These are phyloP conservation scores for Apiospora pterosperma DNA, from an alignment of 2,329 filamentous ascomycete genomes.

Conservation along the genomic window DNA sequence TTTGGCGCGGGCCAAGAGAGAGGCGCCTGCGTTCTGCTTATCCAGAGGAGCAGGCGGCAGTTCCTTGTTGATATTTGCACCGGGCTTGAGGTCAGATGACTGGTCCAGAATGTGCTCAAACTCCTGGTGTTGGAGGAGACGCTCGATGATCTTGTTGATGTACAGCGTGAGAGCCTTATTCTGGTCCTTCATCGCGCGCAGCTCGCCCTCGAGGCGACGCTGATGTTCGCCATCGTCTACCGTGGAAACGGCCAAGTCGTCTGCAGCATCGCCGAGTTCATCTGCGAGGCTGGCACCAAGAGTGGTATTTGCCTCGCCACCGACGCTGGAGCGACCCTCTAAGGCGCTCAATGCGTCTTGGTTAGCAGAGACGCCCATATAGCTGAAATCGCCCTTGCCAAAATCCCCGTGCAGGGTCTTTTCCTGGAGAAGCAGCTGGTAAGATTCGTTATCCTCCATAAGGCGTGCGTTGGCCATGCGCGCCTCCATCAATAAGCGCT, in stretches of 20 bases:
- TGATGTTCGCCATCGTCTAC: slow-evolving; percentile 59
- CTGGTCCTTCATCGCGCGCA: slow-evolving; percentile 80
- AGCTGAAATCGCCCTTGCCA: slow-evolving; percentile 76
- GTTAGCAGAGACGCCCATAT: slow-evolving; percentile 55
- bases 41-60: slow-evolving; percentile 68
- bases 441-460: slow-evolving; percentile 99
- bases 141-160: slow-evolving; percentile 98
- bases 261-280: slow-evolving; percentile 70
- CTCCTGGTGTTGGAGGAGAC: slow-evolving; percentile 87
- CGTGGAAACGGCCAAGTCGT: slow-evolving; percentile 54
- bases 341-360: slow-evolving; percentile 63
- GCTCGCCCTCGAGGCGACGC: slow-evolving; percentile 72
- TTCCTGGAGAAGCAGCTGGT: slow-evolving; percentile 89
- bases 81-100: slow-evolving; percentile 59
- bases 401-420: slow-evolving; percentile 96
- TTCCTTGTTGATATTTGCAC: slow-evolving; percentile 72
- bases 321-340: slow-evolving; percentile 46
- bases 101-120: slow-evolving; percentile 92
- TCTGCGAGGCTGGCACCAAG: slow-evolving; percentile 69
- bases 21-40: slow-evolving; percentile 44
- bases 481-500: slow-evolving; percentile 83
- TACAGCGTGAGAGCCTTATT: slow-evolving; percentile 97
- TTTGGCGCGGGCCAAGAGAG: slow-evolving; percentile 59
- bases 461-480: slow-evolving; percentile 93
- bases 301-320: slow-evolving; percentile 20